Conservation (phyloP, 441 rosid genomes). For the Flueggea neowawraea region DNA sequence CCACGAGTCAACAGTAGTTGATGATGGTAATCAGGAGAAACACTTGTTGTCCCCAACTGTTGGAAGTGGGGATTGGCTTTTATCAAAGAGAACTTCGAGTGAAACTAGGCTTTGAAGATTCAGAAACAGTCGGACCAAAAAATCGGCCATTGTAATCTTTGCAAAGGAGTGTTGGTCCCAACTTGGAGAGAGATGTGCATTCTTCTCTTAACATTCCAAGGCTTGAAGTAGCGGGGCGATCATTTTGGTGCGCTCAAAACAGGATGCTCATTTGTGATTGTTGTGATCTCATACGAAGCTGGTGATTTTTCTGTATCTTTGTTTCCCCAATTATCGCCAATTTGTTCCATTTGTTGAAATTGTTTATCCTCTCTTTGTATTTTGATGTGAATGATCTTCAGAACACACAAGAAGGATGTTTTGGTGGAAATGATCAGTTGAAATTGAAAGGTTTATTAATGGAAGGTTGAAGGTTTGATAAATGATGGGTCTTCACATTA, state of each 20-base stretch:
- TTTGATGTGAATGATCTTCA: no score
- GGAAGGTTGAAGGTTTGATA: no score
- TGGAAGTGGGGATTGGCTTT: constrained; percentile 42
- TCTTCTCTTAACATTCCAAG: constrained; percentile 1
- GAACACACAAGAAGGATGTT: no score
- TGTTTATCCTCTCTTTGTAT: no score
- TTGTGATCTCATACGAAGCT: background rate
- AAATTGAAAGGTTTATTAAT: no score
- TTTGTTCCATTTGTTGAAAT: no score
- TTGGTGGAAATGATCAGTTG: no score
- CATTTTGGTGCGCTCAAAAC: background rate
- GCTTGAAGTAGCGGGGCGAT: background rate
- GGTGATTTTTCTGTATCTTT: no score
- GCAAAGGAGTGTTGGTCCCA: constrained; percentile 1
- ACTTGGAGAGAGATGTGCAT: background rate
- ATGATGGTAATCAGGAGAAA: constrained; percentile 50
- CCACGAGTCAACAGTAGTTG: constrained; percentile 35
- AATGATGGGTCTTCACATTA: no score
- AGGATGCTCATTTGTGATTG: background rate
- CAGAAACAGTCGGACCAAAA: background rate
- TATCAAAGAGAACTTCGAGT: constrained; percentile 31
- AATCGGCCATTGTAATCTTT: constrained; percentile 1
- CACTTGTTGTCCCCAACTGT: constrained; percentile 41
- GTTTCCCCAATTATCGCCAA: no score
- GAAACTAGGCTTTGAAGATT: constrained; percentile 12